Conservation (phyloP, 257 asterid genomes). For the Craterostigma plantagineum region DNA sequence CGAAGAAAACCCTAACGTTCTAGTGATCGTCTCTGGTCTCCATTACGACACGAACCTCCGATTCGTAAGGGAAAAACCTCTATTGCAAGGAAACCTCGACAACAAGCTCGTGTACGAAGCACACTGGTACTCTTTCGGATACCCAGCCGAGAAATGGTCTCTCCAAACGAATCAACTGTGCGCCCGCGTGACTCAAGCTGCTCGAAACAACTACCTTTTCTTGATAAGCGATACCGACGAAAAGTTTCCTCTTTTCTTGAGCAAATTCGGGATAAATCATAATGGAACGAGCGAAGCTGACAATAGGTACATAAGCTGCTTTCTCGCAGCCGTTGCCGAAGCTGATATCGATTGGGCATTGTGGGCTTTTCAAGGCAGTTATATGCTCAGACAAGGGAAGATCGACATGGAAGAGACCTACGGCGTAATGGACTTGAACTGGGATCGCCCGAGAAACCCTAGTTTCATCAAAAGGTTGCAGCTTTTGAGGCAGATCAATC, state of each 20-base stretch:
- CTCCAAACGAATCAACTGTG: slow-evolving; percentile 18
- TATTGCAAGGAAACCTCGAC: slow-evolving; percentile 10
- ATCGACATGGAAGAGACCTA: slow-evolving; percentile 16
- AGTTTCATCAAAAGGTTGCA: slow-evolving; percentile 12
- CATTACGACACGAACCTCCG: slow-evolving; percentile 19
- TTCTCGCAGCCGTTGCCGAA: slow-evolving; percentile 18
- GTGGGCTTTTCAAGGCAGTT: slow-evolving; percentile 34
- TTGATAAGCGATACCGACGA: slow-evolving; percentile 7
- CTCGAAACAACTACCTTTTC: slow-evolving; percentile 16
- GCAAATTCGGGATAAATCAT: slow-evolving; percentile 48
- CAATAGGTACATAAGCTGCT: slow-evolving; percentile 23
- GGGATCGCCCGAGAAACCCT: slow-evolving; percentile 17
- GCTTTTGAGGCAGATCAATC: slow-evolving; percentile 18
- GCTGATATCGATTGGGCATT: slow-evolving; percentile 35
- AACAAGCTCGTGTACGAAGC: slow-evolving; percentile 50
- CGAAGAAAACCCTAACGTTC: slow-evolving; percentile 21
- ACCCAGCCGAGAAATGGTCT: slow-evolving; percentile 11
- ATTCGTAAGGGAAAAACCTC: slow-evolving; percentile 17
- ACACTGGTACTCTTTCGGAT: slow-evolving; percentile 43
- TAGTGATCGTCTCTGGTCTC: slow-evolving; percentile 55
- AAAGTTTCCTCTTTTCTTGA: slow-evolving; percentile 32
- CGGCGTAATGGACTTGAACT: slow-evolving; percentile 23
- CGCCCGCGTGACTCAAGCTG: slow-evolving; percentile 3
- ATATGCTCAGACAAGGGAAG: slow-evolving; percentile 15
- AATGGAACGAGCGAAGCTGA: slow-evolving; percentile 22